Percentiles rank a stretch among this genome's conserved stretches.
Conservation (phyloP, 1,284 basidiomycete species). For the Pseudomicrostroma phylloplanum region DNA sequence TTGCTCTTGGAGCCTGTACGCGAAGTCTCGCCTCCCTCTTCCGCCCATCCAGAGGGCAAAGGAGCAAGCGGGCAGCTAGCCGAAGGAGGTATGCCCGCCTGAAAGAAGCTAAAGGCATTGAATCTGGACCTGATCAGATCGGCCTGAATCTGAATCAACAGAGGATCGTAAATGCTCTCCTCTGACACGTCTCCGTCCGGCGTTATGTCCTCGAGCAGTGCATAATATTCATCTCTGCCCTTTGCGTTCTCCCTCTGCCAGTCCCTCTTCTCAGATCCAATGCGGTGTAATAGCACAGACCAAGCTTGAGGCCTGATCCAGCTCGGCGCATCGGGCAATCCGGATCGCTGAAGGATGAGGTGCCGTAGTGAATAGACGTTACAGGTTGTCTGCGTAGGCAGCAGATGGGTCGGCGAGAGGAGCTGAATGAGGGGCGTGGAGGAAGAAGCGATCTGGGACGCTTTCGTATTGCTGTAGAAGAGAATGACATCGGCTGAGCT, state of each 20-base stretch:
- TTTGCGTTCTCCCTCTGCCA: slow-evolving; percentile 31
- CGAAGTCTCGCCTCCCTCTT: too few species aligned
- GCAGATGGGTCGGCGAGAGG: slow-evolving; percentile 32
- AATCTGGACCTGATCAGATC: slow-evolving; percentile 36
- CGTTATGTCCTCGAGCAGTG: slow-evolving; percentile 36
- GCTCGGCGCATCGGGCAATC: slow-evolving; percentile 13
- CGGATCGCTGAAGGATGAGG: slow-evolving; percentile 18
- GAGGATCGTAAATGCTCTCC: slow-evolving; percentile 20
- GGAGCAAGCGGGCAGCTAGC: slow-evolving; percentile 25
- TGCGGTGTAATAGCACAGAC: slow-evolving; percentile 42
- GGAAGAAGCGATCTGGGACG: too few species aligned
- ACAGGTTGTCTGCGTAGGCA: slow-evolving; percentile 35
- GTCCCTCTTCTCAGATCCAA: slow-evolving; percentile 39
- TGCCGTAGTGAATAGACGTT: slow-evolving; percentile 41
- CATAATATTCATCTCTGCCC: slow-evolving; percentile 38
- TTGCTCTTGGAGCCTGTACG: too few species aligned
- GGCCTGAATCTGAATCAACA: slow-evolving; percentile 45
- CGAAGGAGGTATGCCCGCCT: slow-evolving; percentile 20
- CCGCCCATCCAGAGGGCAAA: background rate
- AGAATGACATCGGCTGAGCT: too few species aligned
- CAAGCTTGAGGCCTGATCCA: slow-evolving; percentile 47
- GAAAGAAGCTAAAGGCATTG: slow-evolving; percentile 43
- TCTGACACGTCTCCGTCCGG: slow-evolving; percentile 9
- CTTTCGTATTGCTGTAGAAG: too few species aligned
- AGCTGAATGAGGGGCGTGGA: slow-evolving; percentile 13